These are phyloP conservation scores for Leishmania amazonensis DNA, from an alignment of 208 protist genomes.

Conservation along the genomic window DNA sequence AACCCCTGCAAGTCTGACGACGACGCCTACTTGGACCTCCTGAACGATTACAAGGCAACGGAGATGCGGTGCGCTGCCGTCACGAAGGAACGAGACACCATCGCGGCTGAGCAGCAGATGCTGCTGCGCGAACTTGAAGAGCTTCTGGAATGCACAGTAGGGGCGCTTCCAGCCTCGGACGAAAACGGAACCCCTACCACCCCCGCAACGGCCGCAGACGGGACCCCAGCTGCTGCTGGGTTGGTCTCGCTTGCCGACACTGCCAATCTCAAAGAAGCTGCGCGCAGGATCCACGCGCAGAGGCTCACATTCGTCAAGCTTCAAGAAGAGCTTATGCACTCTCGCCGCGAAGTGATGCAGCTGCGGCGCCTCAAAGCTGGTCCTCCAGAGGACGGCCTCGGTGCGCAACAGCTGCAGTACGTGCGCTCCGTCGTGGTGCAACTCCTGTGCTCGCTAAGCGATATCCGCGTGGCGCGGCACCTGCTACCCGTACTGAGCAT, in stretches of 20 bases:
- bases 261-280: constrained; percentile 5
- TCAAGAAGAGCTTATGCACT: constrained; percentile 21
- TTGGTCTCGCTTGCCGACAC: constrained; percentile 2
- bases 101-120: constrained; percentile 34
- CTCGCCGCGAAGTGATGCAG: constrained; percentile 19
- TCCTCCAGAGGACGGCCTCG: constrained; percentile 28
- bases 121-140: constrained; percentile 26
- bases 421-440: constrained; percentile 71
- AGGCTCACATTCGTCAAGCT: constrained; percentile 6
- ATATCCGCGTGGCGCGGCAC: constrained; percentile 50
- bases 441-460: constrained; percentile 58
- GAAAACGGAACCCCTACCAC: neutral
- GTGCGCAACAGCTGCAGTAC: constrained; percentile 71
- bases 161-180: neutral
- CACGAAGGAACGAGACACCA: constrained; percentile 32
- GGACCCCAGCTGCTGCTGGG: neutral
- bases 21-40: constrained; percentile 49
- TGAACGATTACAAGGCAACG: constrained; percentile 60
- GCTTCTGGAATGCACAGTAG: constrained; percentile 3
- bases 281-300: constrained; percentile 21
- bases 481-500: constrained; percentile 81
- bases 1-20: neutral
- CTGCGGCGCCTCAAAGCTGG: constrained; percentile 18
- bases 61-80: constrained; percentile 24
- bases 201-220: neutral